Evolutionary conservation across 2,329 filamentous ascomycete genomes (phyloP).

Genomic region (Calonectria pteridis): DNA sequence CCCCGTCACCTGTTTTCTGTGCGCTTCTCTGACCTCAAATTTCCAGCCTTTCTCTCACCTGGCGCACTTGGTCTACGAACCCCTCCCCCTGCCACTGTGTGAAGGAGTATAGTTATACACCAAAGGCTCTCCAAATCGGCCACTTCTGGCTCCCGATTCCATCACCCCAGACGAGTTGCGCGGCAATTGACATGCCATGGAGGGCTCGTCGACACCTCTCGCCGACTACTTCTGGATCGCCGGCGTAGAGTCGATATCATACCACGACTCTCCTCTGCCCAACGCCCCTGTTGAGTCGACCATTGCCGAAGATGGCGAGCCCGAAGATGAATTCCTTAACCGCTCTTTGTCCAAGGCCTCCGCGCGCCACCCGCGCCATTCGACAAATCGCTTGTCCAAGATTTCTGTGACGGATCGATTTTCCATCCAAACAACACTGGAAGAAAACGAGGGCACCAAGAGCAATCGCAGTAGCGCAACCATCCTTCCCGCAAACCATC

Average conservation of each 20-base stretch:
- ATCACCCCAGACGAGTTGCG: constrained; percentile 32
- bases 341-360: constrained; percentile 41
- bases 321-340: constrained; percentile 56
- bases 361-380: constrained; percentile 71
- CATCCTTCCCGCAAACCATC: constrained; percentile 61
- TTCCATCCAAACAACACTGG: constrained; percentile 65
- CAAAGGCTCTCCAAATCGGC: constrained; percentile 19
- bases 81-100: constrained; percentile 2
- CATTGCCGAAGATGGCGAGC: constrained; percentile 73
- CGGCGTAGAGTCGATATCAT: constrained; percentile 75
- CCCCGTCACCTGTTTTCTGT: constrained; percentile 16
- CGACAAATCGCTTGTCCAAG: constrained; percentile 70
- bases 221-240: constrained; percentile 84
- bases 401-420: constrained; percentile 62
- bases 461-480: constrained; percentile 77
- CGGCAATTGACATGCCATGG: constrained; percentile 65
- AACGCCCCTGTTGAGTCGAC: constrained; percentile 63
- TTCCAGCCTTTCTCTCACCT: constrained; percentile 19
- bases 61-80: constrained; percentile 21
- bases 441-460: constrained; percentile 69
- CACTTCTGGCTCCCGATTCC: constrained; percentile 7
- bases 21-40: constrained; percentile 34
- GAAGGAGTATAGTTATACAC: constrained; percentile 14
- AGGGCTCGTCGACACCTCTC: constrained; percentile 72
- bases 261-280: constrained; percentile 65